Evolutionary conservation across 1,139 yeast genomes (phyloP), one percentile per base, ranked within the genome.

Genomic region (Scheffersomyces cryptocercus): DNA sequence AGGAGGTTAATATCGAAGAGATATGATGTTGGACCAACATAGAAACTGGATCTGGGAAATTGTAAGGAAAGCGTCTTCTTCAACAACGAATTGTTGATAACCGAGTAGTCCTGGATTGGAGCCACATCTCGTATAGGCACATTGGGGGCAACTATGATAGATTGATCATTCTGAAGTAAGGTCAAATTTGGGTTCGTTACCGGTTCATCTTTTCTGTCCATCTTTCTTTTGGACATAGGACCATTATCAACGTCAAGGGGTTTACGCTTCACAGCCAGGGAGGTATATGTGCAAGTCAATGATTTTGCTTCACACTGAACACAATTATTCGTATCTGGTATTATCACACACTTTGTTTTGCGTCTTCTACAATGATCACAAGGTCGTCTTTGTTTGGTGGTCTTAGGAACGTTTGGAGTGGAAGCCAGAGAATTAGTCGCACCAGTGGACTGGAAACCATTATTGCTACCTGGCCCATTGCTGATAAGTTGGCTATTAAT

Each of bases 31-130:
- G 90, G 82, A 0, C 95, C 95, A 28, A 85, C 81, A 55, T 81
- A 85, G 57, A 85, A 85, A 30, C 89, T 82, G 0, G 91, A 85
- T 44, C 93, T 66, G 1, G 95, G 93, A 52, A 81, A 85, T 54
- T 84, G 91, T 36, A 82, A 61, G 10, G 76, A 70, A 10, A 73
- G 59, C 1, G 79, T 74, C 48, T 71, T 73, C 50, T 69, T 71
- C 42, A 73, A 56, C 7, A 72, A 55, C 11, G 77, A 71, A 52
- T 78, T 75, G 54, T 70, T 77, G 67, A 79, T 78, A 34, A 68
- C 56, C 1, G 82, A 72, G 57, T 79, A 80, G 54, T 80, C 84
- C 44, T 77, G 80, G 16, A 80, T 69, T 3, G 85, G 84, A 1
- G 74, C 69, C 9, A 70, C 77, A 34, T 79, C 82, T 42, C 84